Base-by-base conservation (phyloP, 2,329 filamentous ascomycete genomes). In the Scedosporium aurantiacum region DNA sequence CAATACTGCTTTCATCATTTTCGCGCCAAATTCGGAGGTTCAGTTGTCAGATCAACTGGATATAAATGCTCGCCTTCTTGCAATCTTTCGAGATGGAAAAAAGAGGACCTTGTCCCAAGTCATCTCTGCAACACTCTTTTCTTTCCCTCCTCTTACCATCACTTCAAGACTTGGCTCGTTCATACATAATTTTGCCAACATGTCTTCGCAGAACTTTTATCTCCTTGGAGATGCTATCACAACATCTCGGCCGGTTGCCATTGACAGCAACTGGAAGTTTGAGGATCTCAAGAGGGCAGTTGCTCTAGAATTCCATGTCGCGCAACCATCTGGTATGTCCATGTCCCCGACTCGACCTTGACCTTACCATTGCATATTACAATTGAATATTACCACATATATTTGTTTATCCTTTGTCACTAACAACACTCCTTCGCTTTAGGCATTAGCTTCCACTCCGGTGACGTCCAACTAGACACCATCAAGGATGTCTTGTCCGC, bases 301-400 rank as follows among this genome's bases (percentile, higher is more conserved):
- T 16, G 75, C 75, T 3, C 72, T 75, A 10, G 69, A 76, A 54
- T 79, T 78, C 65, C 72, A 74, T 57, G 73, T 78, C 60, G 76
- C 78, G 47, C 71, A 76, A 6, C 67, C 74, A 2, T 72, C 71
- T 23, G 74, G 76, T 75, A 68, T 37, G 65, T 62, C 7, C n/a
- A n/a, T n/a, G n/a, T n/a, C n/a, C n/a, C 8, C 63, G 1, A 14
- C 10, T 10, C 14, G 10, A 6, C 10, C 32, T 37, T 37, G 10
- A 14, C 7, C 10, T 32, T 6, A 6, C 28, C 28, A 6, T 32
- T 32, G 28, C 8, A 10, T 32, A 32, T 32, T 10, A 10, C 10
- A 8, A 14, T 37, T 37, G n/a, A n/a, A n/a, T n/a, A n/a, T n/a
- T n/a, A n/a, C n/a, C n/a, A n/a, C n/a, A n/a, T n/a, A n/a, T n/a